Evolutionary conservation across 345 rosid species (phyloP).

Genomic region (Pistacia vera): DNA sequence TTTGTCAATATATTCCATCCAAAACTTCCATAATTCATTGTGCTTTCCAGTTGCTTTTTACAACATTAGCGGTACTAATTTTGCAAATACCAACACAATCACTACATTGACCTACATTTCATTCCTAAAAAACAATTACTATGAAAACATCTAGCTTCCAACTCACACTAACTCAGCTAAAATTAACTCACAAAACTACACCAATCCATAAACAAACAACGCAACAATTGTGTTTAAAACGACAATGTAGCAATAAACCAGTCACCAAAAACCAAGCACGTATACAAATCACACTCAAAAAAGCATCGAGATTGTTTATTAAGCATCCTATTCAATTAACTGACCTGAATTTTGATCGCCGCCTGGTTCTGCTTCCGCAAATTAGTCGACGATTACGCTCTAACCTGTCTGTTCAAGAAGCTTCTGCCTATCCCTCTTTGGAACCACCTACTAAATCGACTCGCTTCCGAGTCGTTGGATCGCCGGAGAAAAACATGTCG

Average conservation of each 20-base stretch:
- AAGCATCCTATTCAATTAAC: neutral
- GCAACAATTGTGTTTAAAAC: neutral
- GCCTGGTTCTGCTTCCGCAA: constrained; percentile 76
- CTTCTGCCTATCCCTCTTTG: constrained; percentile 92
- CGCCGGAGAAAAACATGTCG: constrained; percentile 89
- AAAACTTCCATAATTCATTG: neutral
- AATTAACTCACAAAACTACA: neutral
- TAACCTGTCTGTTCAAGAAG: constrained; percentile 93
- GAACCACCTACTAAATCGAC: constrained; percentile 97
- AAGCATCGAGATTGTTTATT: neutral
- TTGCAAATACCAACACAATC: neutral
- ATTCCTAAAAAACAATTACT: neutral
- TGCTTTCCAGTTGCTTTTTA: neutral
- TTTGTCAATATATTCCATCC: neutral
- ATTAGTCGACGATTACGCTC: constrained; percentile 86
- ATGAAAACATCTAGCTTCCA: neutral
- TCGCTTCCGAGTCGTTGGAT: constrained; percentile 89
- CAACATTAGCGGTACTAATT: neutral
- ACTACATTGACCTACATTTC: neutral
- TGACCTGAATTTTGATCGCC: constrained; percentile 83
- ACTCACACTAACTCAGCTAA: neutral
- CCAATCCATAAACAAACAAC: neutral
- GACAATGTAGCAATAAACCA: neutral
- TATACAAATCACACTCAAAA: neutral
- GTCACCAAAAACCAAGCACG: neutral